Conservation (phyloP, 1,139 yeast genomes). For the Kodamaea alishanica region DNA sequence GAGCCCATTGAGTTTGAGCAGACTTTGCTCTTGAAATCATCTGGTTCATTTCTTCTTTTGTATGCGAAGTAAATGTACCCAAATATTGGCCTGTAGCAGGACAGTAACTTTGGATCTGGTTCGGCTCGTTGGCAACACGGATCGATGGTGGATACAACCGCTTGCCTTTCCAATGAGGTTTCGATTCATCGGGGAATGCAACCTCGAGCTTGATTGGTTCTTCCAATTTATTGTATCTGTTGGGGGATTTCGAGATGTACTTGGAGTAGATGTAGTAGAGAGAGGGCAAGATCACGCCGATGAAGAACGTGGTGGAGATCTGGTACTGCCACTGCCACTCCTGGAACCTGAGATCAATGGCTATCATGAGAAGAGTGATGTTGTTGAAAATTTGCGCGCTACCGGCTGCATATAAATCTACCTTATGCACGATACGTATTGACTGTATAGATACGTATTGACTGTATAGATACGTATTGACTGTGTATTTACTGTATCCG, state of each 20-base stretch:
- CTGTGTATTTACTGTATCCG: no score
- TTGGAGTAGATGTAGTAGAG: conserved; percentile 36
- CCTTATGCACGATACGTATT: background rate
- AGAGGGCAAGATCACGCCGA: conserved; percentile 40
- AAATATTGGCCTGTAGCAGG: conserved; percentile 93
- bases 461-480: no score
- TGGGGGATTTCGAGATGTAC: conserved; percentile 39
- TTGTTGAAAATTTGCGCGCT: background rate
- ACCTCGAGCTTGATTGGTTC: conserved; percentile 50
- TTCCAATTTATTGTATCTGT: conserved; percentile 42
- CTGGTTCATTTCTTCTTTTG: conserved; percentile 65
- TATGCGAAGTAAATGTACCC: conserved; percentile 64
- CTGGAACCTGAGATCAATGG: conserved; percentile 40
- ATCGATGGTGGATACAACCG: conserved; percentile 60
- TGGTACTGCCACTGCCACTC: conserved; percentile 50
- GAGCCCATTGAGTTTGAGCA: conserved; percentile 63
- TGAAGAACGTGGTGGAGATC: conserved; percentile 44
- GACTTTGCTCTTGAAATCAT: conserved; percentile 51
- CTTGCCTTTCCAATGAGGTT: conserved; percentile 90
- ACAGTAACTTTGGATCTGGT: conserved; percentile 76
- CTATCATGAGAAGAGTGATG: conserved; percentile 30
- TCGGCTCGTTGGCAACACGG: conserved; percentile 55
- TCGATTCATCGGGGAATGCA: conserved; percentile 76
- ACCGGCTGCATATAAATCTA: background rate
- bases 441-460: no score